Percentiles rank a stretch among this genome's conserved stretches.
Evolutionary conservation across 257 asterid species (phyloP).

Genomic region (Cinchona pubescens): DNA sequence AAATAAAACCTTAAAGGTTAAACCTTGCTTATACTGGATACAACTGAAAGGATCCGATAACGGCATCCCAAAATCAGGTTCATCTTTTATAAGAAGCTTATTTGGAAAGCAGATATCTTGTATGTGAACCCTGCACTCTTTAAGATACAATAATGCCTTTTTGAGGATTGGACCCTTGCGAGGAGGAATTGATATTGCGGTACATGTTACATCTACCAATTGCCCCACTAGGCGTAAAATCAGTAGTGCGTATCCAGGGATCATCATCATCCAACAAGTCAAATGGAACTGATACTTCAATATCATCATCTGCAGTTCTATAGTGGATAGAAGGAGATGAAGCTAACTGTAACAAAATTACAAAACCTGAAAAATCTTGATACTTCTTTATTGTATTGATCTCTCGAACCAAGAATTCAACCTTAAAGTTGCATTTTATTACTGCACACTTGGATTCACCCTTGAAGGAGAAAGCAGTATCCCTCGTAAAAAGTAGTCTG

Average conservation of each 20-base stretch:
- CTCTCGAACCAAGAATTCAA: constrained; percentile 67
- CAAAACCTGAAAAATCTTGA: constrained; percentile 33
- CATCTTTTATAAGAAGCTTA: constrained; percentile 35
- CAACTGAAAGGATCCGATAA: constrained; percentile 58
- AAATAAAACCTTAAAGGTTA: constrained; percentile 59
- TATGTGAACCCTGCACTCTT: constrained; percentile 39
- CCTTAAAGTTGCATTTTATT: constrained; percentile 66
- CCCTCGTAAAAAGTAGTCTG: constrained; percentile 57
- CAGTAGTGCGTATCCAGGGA: constrained; percentile 94
- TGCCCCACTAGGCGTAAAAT: constrained; percentile 73
- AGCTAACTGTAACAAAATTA: constrained; percentile 56
- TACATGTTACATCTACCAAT: constrained; percentile 78
- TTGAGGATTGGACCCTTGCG: constrained; percentile 38
- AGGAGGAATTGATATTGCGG: constrained; percentile 58
- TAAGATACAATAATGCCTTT: constrained; percentile 50
- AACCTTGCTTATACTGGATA: constrained; percentile 47
- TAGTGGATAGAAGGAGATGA: constrained; percentile 70
- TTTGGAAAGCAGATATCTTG: constrained; percentile 8
- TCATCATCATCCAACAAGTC: constrained; percentile 90
- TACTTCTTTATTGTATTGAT: constrained; percentile 50
- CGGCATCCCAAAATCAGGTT: constrained; percentile 61
- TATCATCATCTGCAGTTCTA: constrained; percentile 89
- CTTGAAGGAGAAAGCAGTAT: constrained; percentile 56
- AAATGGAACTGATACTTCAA: constrained; percentile 61
- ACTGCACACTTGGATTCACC: constrained; percentile 40